Base-by-base conservation (phyloP, 1,284 basidiomycete genomes). In the Laetiporus sulphureus region DNA sequence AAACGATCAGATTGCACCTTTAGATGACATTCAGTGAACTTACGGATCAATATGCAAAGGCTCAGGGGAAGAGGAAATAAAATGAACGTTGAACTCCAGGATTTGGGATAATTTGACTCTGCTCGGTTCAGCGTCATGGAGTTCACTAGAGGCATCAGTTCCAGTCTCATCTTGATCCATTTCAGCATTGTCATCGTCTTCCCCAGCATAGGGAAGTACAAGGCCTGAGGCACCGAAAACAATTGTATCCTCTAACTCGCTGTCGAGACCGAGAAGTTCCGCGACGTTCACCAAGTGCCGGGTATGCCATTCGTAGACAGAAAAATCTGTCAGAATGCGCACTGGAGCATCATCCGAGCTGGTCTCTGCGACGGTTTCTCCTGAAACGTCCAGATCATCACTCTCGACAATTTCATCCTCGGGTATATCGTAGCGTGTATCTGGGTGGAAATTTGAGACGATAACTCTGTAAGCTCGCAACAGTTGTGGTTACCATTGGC, bases 291-390 rank as follows among this genome's bases (percentile, higher is more conserved):
- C 54, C 5, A 72, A 54, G 18, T 63, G 52, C 4, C 52, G 45
- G 1, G 64, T 66, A 1, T 51, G 44, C 16, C 48, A 32, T 8
- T 74, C 55, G 40, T 75, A 80, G 34, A 83, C 60, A 0, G 60
- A 54, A 48, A 80, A 83, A 41, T 74, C 58, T 0, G 63, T 59
- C 13, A 83, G 59, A 3, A 68, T 44, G 3, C 79, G 69, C 25
- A 83, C 62, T 13, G 77, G 77, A n/a, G 79, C 54, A 10, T 58
- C 61, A 8, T 48, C 43, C 18, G 34, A 8, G 5, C 52, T 54
- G 15, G 55, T 56, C 13, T 58, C 53, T 5, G 51, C 43, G 5
- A 46, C 36, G 0, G 62, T 62, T 54, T 73, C 71, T 22, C 68
- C 71, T 16, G 51, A 44, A 21, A 73, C 42, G 5, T 54, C 36